A percentile compares a stretch with the other conserved stretches of the same genome.
Evolutionary conservation across 805 yeast genomes (phyloP).

Genomic region (Millerozyma acaciae): DNA sequence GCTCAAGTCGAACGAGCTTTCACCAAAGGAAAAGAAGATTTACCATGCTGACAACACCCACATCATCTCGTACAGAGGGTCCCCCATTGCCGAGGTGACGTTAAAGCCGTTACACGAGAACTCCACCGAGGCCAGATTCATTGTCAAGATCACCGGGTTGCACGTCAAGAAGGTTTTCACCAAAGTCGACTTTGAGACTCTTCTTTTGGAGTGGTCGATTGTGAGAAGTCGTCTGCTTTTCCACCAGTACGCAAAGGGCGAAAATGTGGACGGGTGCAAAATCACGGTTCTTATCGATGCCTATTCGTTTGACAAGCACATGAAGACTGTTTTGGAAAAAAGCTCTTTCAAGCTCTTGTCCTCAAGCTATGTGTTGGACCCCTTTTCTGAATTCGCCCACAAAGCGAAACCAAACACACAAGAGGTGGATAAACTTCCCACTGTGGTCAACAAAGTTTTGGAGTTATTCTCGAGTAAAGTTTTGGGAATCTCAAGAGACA

Average conservation of each 20-base stretch:
- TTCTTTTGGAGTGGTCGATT: conserved; percentile 60
- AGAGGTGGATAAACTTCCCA: neutral
- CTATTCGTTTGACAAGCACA: conserved; percentile 48
- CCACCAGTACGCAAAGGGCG: conserved; percentile 22
- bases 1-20: conserved; percentile 16
- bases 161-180: conserved; percentile 68
- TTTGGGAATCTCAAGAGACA: conserved; percentile 24
- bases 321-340: conserved; percentile 31
- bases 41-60: conserved; percentile 46
- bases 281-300: conserved; percentile 44
- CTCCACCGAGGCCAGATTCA: conserved; percentile 38
- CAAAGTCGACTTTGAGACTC: conserved; percentile 59
- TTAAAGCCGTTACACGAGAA: conserved; percentile 38
- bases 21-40: conserved; percentile 18
- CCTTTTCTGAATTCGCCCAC: conserved; percentile 16
- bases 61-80: conserved; percentile 58
- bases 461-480: conserved; percentile 10
- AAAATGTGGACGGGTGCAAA: conserved; percentile 22
- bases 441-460: conserved; percentile 3
- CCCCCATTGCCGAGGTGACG: conserved; percentile 65
- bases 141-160: conserved; percentile 51
- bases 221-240: conserved; percentile 42
- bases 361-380: conserved; percentile 23
- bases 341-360: conserved; percentile 43
- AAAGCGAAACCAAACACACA: neutral